These are phyloP conservation scores for Quercus bicolor DNA, from an alignment of 306 rosid species.

Conservation along the genomic window DNA sequence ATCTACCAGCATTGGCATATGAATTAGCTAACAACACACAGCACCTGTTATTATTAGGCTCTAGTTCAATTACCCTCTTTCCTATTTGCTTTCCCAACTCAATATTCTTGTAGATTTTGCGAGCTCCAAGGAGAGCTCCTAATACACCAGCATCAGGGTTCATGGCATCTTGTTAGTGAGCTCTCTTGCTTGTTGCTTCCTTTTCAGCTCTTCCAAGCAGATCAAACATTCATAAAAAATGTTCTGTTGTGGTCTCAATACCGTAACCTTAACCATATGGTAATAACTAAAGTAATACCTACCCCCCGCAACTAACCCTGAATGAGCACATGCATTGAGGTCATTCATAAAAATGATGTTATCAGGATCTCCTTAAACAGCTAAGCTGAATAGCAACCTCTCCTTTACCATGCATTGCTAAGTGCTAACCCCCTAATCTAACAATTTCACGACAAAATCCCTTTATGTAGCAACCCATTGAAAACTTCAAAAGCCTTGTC, in stretches of 20 bases:
- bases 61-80: constrained; percentile 48
- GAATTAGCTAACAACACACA: constrained; percentile 55
- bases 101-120: constrained; percentile 53
- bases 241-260: constrained; percentile 47
- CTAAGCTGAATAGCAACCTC: constrained; percentile 22
- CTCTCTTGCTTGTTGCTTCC: constrained; percentile 46
- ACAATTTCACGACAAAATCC: constrained; percentile 59
- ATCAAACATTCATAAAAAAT: constrained; percentile 68
- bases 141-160: constrained; percentile 50
- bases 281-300: constrained; percentile 15
- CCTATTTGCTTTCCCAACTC: constrained; percentile 57
- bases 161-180: constrained; percentile 46
- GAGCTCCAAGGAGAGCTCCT: constrained; percentile 76
- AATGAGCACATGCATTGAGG: constrained; percentile 40
- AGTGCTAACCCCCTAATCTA: constrained; percentile 75
- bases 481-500: constrained; percentile 52
- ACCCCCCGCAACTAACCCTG: constrained; percentile 36
- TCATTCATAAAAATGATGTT: constrained; percentile 35
- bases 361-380: constrained; percentile 33
- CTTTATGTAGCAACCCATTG: constrained; percentile 29
- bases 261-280: constrained; percentile 21
- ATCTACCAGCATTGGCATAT: constrained; percentile 55
- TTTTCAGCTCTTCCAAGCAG: constrained; percentile 55
- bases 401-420: constrained; percentile 73
- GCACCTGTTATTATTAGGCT: constrained; percentile 62